Conservation (phyloP, 2,329 filamentous ascomycete genomes). For the Paecilomyces sp. region DNA sequence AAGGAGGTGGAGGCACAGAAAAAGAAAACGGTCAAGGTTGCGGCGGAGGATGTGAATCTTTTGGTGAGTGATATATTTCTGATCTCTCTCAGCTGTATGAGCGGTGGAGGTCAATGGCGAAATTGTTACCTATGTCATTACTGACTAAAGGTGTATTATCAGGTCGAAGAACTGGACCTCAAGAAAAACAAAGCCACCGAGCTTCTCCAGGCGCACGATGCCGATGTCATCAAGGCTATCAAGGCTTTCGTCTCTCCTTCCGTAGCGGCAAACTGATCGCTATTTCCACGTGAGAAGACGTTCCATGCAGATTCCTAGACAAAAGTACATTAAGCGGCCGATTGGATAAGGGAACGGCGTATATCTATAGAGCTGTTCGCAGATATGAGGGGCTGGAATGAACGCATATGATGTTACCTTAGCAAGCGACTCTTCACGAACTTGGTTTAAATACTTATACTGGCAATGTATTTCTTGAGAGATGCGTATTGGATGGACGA, state of each 20-base stretch:
- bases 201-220: conserved; percentile 39
- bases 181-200: conserved; percentile 41
- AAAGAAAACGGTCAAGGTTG: conserved; percentile 39
- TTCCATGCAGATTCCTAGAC: too few species aligned
- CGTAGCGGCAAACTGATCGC: not conserved
- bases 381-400: not conserved
- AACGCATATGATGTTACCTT: not conserved
- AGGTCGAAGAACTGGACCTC: conserved; percentile 41
- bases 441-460: not conserved
- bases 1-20: conserved; percentile 23
- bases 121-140: not conserved
- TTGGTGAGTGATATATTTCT: conserved; percentile 29
- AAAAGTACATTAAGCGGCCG: too few species aligned
- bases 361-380: not conserved
- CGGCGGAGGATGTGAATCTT: conserved; percentile 38
- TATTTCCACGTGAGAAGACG: not conserved
- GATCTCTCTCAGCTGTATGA: not conserved
- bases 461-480: not conserved
- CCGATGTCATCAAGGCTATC: conserved; percentile 34
- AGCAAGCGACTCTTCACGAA: not conserved
- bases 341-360: not conserved
- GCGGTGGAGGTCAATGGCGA: not conserved
- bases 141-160: not conserved
- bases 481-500: not conserved
- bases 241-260: conserved; percentile 31